Conservation (phyloP, 805 yeast species). For the Pichia paraexigua region DNA sequence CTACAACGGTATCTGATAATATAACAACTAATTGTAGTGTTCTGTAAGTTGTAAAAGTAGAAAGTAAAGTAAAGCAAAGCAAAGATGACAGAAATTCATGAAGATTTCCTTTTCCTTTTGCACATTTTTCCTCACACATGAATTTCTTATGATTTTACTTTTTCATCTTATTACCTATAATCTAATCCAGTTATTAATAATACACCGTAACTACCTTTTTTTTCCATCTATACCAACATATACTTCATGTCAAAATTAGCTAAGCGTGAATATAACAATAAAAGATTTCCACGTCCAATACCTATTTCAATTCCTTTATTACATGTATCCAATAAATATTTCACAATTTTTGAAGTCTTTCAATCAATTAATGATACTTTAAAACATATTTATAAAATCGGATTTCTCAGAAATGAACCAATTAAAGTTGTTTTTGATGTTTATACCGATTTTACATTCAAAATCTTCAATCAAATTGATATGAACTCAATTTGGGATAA, state of each 20-base stretch:
- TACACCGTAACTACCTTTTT: too few relatives aligned
- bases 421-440: constrained; percentile 3
- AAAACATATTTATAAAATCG: constrained; percentile 1
- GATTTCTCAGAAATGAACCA: background rate
- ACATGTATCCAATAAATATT: constrained; percentile 5
- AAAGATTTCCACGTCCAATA: constrained; percentile 9
- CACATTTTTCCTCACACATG: background rate
- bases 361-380: constrained; percentile 5
- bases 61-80: background rate
- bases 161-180: too few relatives aligned
- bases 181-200: too few relatives aligned
- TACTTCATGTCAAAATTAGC: constrained; percentile 1
- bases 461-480: constrained; percentile 35
- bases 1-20: constrained; percentile 34
- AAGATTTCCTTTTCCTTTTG: too few relatives aligned
- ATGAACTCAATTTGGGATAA: constrained; percentile 63
- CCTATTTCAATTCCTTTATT: constrained; percentile 6
- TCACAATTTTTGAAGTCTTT: constrained; percentile 2
- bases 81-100: too few relatives aligned
- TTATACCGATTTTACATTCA: constrained; percentile 23
- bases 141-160: background rate
- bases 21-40: background rate
- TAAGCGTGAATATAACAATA: constrained; percentile 3
- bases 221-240: background rate
- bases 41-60: background rate